Conservation (phyloP, 768 basidiomycete genomes). For the Suillus subaureus region DNA sequence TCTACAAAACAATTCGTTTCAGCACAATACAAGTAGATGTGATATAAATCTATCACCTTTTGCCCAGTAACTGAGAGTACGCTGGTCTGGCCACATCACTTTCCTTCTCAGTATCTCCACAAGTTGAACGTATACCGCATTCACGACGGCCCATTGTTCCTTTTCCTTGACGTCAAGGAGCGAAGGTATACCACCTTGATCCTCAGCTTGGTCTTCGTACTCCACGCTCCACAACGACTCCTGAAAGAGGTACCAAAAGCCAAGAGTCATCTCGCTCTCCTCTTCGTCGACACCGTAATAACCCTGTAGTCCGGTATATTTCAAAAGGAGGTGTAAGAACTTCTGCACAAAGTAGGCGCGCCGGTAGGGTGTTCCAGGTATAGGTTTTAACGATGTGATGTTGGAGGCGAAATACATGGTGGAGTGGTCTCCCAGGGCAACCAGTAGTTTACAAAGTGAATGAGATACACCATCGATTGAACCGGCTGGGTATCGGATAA, state of each 20-base stretch:
- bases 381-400: slow-evolving; percentile 50
- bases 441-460: slow-evolving; percentile 79
- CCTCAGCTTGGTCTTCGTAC: slow-evolving; percentile 44
- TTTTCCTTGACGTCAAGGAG: slow-evolving; percentile 29
- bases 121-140: slow-evolving; percentile 78
- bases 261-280: slow-evolving; percentile 83
- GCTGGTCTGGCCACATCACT: slow-evolving; percentile 65
- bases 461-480: slow-evolving; percentile 58
- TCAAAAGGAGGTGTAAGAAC: slow-evolving; percentile 70
- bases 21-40: not conserved
- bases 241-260: slow-evolving; percentile 91
- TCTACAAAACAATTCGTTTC: slow-evolving; percentile 45
- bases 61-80: slow-evolving; percentile 52
- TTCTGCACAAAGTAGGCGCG: slow-evolving; percentile 62
- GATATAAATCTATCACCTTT: slow-evolving; percentile 53
- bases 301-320: slow-evolving; percentile 75
- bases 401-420: slow-evolving; percentile 72
- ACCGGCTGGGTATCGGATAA: slow-evolving; percentile 14
- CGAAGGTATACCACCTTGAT: slow-evolving; percentile 21
- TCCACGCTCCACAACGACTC: slow-evolving; percentile 80
- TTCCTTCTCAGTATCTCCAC: slow-evolving; percentile 73
- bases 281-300: slow-evolving; percentile 85
- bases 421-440: slow-evolving; percentile 86
- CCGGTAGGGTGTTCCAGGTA: slow-evolving; percentile 39
- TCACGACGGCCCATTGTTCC: slow-evolving; percentile 57